phyloP scores from a whole-genome alignment of 352 stramenopile genomes.

The Lagenidium sp. region DNA sequence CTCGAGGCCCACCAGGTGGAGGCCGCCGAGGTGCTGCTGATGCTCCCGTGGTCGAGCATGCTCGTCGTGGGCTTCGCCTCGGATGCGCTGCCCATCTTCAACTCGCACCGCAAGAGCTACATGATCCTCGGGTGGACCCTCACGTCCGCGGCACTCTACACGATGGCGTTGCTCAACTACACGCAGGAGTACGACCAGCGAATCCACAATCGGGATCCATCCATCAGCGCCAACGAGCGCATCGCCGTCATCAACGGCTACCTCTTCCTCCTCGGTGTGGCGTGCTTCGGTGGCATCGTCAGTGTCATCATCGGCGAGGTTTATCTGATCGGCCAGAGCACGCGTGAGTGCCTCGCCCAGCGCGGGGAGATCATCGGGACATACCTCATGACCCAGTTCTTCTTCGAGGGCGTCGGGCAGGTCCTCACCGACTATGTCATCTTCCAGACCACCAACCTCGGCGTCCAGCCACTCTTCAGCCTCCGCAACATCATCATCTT shows the following conservation, averaged over 20 bases:
- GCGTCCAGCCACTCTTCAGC: constrained; percentile 28
- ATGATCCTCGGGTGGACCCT: constrained; percentile 39
- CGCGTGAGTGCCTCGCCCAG: constrained; percentile 21
- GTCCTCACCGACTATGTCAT: constrained; percentile 33
- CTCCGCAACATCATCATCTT: constrained; percentile 40
- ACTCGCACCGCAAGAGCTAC: constrained; percentile 40
- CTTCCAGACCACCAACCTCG: constrained; percentile 37
- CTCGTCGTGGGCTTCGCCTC: constrained; percentile 71
- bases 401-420: constrained; percentile 35
- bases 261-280: constrained; percentile 31
- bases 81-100: constrained; percentile 32
- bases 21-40: constrained; percentile 40
- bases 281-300: constrained; percentile 40
- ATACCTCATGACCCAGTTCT: constrained; percentile 39
- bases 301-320: constrained; percentile 37
- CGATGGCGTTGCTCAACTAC: constrained; percentile 44
- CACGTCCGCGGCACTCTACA: constrained; percentile 33
- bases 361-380: constrained; percentile 30
- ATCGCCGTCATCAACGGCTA: constrained; percentile 25
- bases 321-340: constrained; percentile 51
- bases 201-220: no score
- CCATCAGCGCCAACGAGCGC: constrained; percentile 11
- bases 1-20: constrained; percentile 51
- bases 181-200: constrained; percentile 36
- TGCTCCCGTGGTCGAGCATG: constrained; percentile 64